Evolutionary conservation across 139 green algal species (phyloP).

Genomic region (Chlamydomonas eustigma): DNA sequence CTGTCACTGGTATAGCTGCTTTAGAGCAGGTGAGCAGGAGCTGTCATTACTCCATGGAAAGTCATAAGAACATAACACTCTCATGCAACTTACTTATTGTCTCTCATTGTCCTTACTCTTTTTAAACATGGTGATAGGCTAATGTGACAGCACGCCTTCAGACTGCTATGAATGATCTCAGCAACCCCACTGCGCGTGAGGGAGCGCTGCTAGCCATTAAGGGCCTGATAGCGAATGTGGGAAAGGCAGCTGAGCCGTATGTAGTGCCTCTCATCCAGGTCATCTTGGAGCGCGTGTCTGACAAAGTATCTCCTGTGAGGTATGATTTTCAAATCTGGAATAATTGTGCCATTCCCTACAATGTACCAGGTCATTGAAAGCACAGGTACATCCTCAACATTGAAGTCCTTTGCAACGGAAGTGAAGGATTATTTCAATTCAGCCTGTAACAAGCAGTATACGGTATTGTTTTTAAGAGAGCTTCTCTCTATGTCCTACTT

Average conservation of each 20-base stretch:
- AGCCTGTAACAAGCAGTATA: too few species aligned
- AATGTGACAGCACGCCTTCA: background rate
- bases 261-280: slow-evolving; percentile 54
- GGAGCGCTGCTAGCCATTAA: background rate
- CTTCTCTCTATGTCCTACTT: too few species aligned
- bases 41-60: background rate
- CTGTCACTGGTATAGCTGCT: background rate
- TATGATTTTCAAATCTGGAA: too few species aligned
- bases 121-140: too few species aligned
- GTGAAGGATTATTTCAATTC: too few species aligned
- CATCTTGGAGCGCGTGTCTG: slow-evolving; percentile 55
- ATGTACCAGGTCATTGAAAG: too few species aligned
- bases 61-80: background rate
- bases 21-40: background rate
- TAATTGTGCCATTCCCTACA: too few species aligned
- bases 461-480: too few species aligned
- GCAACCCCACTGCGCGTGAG: slow-evolving; percentile 2
- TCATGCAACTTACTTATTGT: background rate
- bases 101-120: background rate
- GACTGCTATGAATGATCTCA: background rate
- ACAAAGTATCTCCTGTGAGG: slow-evolving; percentile 65
- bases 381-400: too few species aligned
- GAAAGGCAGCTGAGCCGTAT: slow-evolving; percentile 54
- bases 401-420: too few species aligned
- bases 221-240: background rate